Evolutionary conservation across 805 yeast genomes (phyloP), one percentile per base, ranked within the genome.

Genomic region (Blastobotrys parvus): DNA sequence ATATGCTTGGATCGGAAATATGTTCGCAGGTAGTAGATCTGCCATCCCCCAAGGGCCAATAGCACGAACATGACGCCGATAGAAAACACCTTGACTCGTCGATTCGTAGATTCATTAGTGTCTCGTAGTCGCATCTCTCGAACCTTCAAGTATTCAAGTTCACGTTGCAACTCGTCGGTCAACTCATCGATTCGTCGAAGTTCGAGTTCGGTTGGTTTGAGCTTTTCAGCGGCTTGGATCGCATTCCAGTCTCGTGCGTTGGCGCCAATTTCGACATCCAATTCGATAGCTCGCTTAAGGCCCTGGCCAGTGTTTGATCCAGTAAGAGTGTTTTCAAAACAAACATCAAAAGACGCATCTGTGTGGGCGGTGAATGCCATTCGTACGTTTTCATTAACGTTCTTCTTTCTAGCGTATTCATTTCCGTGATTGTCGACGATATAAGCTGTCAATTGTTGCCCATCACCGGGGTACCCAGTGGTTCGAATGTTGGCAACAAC

Each of bases 181-280:
- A 86, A 65, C 60, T 84, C 95, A 63, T 87, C 90, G 45, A 90
- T 73, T 61, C 82, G 80, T 64, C 92, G 82, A 62, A 92, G 72
- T 56, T 86, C 94, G 44, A 89, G 80, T 66, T 92, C 98, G 40
- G 82, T 77, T 3, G 98, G 97, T 66, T 83, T 85, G 63, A 92
- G 78, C 62, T 87, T 86, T 64, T 92, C 97, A 36, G 83, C 76
- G 38, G 95, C 89, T 69, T 89, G 96, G 49, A 89, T 71, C 19
- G 88, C 86, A 60, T 88, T 87, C 97, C 97, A 92, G 68, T 92
- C 97, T 65, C 97, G 82, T 34, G 97, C 98, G 56, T 88, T 85
- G 41, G 97, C 85, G 35, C 98, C 98, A 49, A 88, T 80, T 64
- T 92, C 97, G 46, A 92, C 81, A 51, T 89, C 97, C 57, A 92